Evolutionary conservation across 805 yeast genomes (phyloP), one percentile per base, ranked within the genome.

Genomic region (Hanseniaspora hatyaiensis): DNA sequence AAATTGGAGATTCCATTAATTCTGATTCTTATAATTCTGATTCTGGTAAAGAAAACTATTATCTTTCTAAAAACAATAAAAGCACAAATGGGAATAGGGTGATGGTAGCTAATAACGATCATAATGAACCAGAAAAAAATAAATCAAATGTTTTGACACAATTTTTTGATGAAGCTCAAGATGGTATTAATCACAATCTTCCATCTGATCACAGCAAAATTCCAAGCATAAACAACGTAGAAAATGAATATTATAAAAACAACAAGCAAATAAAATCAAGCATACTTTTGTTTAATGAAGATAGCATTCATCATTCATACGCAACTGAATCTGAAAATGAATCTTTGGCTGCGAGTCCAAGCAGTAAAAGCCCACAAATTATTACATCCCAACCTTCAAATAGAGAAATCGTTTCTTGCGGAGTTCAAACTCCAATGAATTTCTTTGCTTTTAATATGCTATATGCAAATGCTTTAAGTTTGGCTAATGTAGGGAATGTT

Each of bases 391-490:
- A 37, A 13, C 30, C 40, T n/a, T 22, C 29, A 9, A 24, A 8
- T n/a, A n/a, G n/a, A n/a, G n/a, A n/a, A n/a, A n/a, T n/a, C n/a
- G n/a, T n/a, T n/a, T n/a, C n/a, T n/a, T n/a, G 30, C 30, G 41
- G 41, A 8, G 34, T 30, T 20, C 48, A 44, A 33, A 44, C 48
- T 15, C 32, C 32, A 5, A 15, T 44, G 19, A 44, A 44, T 15
- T 44, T 30, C n/a, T 30, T 44, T 11, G 20, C 48, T 20, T 37
- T 37, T 8, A 37, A 37, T 12, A 8, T 37, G 5, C 29, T 37
- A 19, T 37, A 37, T 18, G 23, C 13, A 12, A 24, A 37, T 23
- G 40, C 40, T 37, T 24, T 37, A 3, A 13, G 20, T 26, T n/a
- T 6, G 1, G 38, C 38, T 2, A 20, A 12, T 13, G 22, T 15